Evolutionary conservation across 1,139 yeast genomes (phyloP).

Genomic region (Debaryomyces robertsiae): DNA sequence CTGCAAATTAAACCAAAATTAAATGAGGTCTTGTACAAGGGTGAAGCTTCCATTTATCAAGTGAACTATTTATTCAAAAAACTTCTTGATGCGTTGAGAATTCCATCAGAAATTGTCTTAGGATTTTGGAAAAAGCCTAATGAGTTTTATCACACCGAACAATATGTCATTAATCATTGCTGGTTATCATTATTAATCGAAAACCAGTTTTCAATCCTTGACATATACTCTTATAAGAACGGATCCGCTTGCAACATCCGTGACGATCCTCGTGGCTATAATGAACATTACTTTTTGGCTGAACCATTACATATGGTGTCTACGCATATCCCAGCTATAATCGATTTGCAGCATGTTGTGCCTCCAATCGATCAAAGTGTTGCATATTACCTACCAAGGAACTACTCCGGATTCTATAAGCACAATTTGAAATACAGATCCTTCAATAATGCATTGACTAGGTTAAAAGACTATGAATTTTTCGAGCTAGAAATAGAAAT

Average conservation of each 20-base stretch:
- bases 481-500: conserved; percentile 76
- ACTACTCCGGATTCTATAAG: conserved; percentile 76
- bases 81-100: conserved; percentile 68
- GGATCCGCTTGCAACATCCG: conserved; percentile 41
- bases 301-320: conserved; percentile 75
- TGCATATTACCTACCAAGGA: conserved; percentile 80
- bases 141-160: conserved; percentile 53
- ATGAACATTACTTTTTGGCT: conserved; percentile 73
- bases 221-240: conserved; percentile 44
- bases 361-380: conserved; percentile 82
- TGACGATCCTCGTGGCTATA: conserved; percentile 24
- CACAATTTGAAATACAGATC: conserved; percentile 60
- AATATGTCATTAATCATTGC: conserved; percentile 72
- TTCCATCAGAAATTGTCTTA: conserved; percentile 73
- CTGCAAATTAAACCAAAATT: conserved; percentile 46
- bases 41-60: conserved; percentile 65
- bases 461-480: conserved; percentile 71
- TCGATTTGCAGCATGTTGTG: conserved; percentile 78
- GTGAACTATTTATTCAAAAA: conserved; percentile 74
- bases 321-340: conserved; percentile 82
- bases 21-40: conserved; percentile 37
- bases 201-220: conserved; percentile 79
- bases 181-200: conserved; percentile 84
- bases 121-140: conserved; percentile 87
- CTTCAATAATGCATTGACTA: conserved; percentile 76